These are phyloP conservation scores for Botrytis tulipae DNA, from an alignment of 2,329 filamentous ascomycete species.

Conservation along the genomic window DNA sequence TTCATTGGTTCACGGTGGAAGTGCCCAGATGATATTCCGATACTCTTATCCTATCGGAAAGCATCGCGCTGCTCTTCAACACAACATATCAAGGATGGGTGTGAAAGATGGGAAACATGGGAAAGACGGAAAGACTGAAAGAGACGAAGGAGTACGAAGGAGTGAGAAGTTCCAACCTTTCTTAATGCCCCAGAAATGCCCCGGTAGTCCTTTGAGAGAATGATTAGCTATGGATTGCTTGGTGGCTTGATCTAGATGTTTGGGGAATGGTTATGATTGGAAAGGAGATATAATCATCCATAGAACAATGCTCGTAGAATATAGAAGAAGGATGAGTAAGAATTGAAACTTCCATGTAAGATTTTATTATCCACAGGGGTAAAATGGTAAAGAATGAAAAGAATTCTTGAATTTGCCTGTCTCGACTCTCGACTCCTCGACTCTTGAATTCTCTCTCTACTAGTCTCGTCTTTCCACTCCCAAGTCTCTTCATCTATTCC, in stretches of 20 bases:
- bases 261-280: background rate
- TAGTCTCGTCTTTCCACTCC: background rate
- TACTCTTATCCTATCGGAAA: slow-evolving; percentile 3
- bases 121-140: background rate
- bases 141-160: background rate
- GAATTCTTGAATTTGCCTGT: background rate
- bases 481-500: background rate
- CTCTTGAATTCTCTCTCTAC: background rate
- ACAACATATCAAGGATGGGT: background rate
- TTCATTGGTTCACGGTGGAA: background rate
- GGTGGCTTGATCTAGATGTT: background rate
- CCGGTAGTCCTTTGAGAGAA: background rate
- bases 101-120: background rate
- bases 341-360: background rate
- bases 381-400: background rate
- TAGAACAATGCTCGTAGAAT: background rate
- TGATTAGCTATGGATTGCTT: background rate
- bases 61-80: background rate
- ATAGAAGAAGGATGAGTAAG: slow-evolving; percentile 1
- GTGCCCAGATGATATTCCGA: background rate
- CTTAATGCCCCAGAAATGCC: background rate
- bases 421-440: background rate
- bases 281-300: background rate
- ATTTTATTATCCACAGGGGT: background rate
- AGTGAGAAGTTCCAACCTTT: background rate